Conservation (phyloP, 2,329 filamentous ascomycete species). For the Chalara sp. region DNA sequence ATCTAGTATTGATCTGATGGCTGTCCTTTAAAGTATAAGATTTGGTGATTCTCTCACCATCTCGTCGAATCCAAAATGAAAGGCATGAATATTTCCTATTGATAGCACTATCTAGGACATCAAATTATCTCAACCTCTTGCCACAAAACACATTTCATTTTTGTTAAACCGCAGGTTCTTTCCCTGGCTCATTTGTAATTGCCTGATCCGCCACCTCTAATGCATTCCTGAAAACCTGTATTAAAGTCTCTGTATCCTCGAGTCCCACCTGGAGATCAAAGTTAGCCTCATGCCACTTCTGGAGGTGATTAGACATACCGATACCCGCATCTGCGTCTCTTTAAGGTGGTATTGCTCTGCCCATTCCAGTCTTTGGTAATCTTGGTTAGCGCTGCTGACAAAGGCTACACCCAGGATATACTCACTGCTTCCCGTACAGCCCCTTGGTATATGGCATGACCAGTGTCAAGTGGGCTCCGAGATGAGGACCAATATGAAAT, state of each 20-base stretch:
- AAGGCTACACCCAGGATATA: neutral
- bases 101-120: too few relatives aligned
- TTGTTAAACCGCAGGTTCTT: neutral
- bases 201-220: slow-evolving; percentile 11
- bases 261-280: slow-evolving; percentile 9
- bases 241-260: slow-evolving; percentile 14
- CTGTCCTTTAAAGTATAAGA: too few relatives aligned
- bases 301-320: neutral
- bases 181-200: neutral
- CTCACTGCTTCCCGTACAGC: slow-evolving; percentile 9
- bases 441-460: slow-evolving; percentile 27
- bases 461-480: slow-evolving; percentile 46
- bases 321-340: slow-evolving; percentile 15
- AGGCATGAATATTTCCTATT: too few relatives aligned
- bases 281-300: neutral
- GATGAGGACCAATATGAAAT: slow-evolving; percentile 45
- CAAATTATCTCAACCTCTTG: too few relatives aligned
- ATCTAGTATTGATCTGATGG: too few relatives aligned
- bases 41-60: too few relatives aligned
- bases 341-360: slow-evolving; percentile 9
- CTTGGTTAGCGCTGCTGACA: neutral
- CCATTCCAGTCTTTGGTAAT: slow-evolving; percentile 8
- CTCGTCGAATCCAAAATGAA: too few relatives aligned
- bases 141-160: too few relatives aligned
- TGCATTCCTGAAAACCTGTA: slow-evolving; percentile 15